Conservation (phyloP, 306 rosid genomes). For the Gynostemma pentaphyllum region DNA sequence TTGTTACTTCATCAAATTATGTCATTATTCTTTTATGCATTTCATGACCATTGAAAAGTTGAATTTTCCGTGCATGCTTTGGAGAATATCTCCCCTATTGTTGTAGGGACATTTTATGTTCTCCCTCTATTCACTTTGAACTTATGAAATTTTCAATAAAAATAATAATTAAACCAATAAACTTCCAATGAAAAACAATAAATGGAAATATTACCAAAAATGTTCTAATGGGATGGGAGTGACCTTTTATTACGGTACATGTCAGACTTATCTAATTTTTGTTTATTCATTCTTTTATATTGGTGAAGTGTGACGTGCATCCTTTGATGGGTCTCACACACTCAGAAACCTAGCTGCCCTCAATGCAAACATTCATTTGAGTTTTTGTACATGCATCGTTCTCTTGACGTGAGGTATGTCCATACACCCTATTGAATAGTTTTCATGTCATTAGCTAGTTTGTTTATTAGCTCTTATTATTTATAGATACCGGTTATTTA, state of each 20-base stretch:
- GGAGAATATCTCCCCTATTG: not conserved
- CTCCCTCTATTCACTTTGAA: not conserved
- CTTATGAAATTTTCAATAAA: not conserved
- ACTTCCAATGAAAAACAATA: not conserved
- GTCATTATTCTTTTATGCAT: too few relatives aligned
- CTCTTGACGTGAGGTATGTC: constrained; percentile 84
- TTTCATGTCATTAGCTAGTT: too few relatives aligned
- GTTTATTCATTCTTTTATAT: constrained; percentile 2
- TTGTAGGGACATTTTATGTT: not conserved
- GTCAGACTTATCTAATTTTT: not conserved
- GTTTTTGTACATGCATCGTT: constrained; percentile 73
- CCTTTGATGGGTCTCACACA: constrained; percentile 81
- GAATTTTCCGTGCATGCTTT: too few relatives aligned
- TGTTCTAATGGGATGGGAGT: not conserved
- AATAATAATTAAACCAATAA: not conserved
- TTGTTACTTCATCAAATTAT: too few relatives aligned
- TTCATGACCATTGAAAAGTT: too few relatives aligned
- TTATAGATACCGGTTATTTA: too few relatives aligned
- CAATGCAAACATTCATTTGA: constrained; percentile 86
- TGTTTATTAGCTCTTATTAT: too few relatives aligned
- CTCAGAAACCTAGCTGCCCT: constrained; percentile 58
- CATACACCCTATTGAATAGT: too few relatives aligned
- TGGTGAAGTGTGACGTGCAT: constrained; percentile 73
- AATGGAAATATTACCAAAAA: not conserved
- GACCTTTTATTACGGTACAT: not conserved